Evolutionary conservation across 2,329 filamentous ascomycete genomes (phyloP), one percentile per base, ranked within the genome.

Genomic region (Arachnomyces sp.): DNA sequence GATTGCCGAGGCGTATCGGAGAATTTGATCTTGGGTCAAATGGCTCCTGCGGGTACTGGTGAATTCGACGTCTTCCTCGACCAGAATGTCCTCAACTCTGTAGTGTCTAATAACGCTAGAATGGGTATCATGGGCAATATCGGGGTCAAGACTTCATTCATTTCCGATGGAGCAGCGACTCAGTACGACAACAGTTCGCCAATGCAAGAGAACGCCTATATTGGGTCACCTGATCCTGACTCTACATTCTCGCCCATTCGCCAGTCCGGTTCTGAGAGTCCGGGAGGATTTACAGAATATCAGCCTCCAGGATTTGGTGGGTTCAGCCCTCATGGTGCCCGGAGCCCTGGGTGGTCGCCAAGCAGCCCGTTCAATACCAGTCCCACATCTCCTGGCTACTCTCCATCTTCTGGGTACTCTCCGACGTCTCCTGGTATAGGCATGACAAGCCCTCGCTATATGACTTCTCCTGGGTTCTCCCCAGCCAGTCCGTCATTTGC

Each of bases 1-100:
- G 92, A 98, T 65, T 98, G 93, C 70, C 84, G 88, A 45, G 92
- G 92, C 73, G 90, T 98, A 37, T 96, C 92, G 12, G 92, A 98
- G 68, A 98, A 98, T 68, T 82, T 98, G 59, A 98, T 98, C 78
- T 77, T 98, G 47, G 92, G 92, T 47, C 92, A 98, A 68, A 78
- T 96, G 67, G 92, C 93, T 4, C 92, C 93, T 20, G 90, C 94
- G 75, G 92, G 92, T 47, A 98, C 93, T 43, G 92, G 92, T 48
- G 88, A 94, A 64, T 90, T 98, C 55, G 88, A 98, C 49, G 81
- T 96, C 39, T 80, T 89, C 52, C 75, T 98, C 50, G 93, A 98
- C 59, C 88, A 88, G 49, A 84, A 84, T 65, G 94, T 98, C 86
- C 77, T 96, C 32, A 86, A 93, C 62, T 94, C 89, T 13, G 87